Evolutionary conservation across 352 stramenopile genomes (phyloP).

Genomic region (Pythium volutum): DNA sequence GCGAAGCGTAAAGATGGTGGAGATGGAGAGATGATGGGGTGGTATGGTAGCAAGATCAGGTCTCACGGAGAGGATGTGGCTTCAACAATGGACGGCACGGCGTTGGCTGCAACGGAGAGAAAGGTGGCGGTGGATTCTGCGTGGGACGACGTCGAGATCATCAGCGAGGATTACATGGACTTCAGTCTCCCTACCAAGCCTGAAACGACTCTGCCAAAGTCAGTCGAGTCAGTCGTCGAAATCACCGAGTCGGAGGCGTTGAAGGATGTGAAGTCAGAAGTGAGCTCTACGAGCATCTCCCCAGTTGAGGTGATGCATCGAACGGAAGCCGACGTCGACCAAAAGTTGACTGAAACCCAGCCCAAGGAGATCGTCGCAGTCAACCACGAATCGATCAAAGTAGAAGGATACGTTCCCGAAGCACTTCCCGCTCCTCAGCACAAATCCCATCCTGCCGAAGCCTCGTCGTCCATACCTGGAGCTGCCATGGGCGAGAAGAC

Average conservation of each 20-base stretch:
- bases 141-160: slow-evolving; percentile 15
- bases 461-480: neutral
- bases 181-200: neutral
- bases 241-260: neutral
- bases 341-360: neutral
- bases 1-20: neutral
- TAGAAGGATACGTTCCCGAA: neutral
- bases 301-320: neutral
- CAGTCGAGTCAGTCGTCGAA: neutral
- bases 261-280: neutral
- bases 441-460: neutral
- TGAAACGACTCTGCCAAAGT: neutral
- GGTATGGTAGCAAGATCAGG: neutral
- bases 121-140: neutral
- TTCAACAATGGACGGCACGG: neutral
- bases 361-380: neutral
- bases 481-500: neutral
- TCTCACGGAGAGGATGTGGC: neutral
- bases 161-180: slow-evolving; percentile 1
- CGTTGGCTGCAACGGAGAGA: neutral
- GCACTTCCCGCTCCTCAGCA: neutral
- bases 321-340: neutral
- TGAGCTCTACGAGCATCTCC: neutral
- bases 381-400: neutral
- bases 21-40: neutral